These are phyloP conservation scores for Xylaria hypoxylon DNA, from an alignment of 2,329 filamentous ascomycete genomes.

Conservation along the genomic window DNA sequence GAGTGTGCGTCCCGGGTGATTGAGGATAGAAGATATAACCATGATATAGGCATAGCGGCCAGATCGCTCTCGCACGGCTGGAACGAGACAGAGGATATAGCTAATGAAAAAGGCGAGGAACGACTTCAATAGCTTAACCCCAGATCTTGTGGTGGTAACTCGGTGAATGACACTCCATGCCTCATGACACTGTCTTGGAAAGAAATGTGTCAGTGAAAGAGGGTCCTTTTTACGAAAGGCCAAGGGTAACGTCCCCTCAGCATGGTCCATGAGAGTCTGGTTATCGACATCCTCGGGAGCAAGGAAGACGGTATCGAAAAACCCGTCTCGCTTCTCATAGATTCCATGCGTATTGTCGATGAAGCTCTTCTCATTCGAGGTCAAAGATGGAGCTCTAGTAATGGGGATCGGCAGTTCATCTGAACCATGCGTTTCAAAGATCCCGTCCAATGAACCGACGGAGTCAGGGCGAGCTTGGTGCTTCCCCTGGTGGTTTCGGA, in stretches of 20 bases:
- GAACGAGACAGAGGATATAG: conserved; percentile 67
- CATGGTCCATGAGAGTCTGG: conserved; percentile 56
- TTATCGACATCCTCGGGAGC: conserved; percentile 55
- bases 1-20: conserved; percentile 67
- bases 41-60: conserved; percentile 67
- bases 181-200: conserved; percentile 61
- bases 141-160: conserved; percentile 62
- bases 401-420: conserved; percentile 27
- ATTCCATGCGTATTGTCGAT: conserved; percentile 58
- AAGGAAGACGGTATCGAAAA: conserved; percentile 62
- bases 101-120: conserved; percentile 68
- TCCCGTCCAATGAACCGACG: conserved; percentile 47
- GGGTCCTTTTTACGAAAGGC: conserved; percentile 61
- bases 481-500: conserved; percentile 35
- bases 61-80: conserved; percentile 60
- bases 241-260: conserved; percentile 59
- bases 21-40: conserved; percentile 67
- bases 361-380: conserved; percentile 44
- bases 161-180: conserved; percentile 55
- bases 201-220: conserved; percentile 59
- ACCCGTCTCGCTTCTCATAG: conserved; percentile 58
- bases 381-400: conserved; percentile 36
- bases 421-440: conserved; percentile 47
- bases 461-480: conserved; percentile 42
- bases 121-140: conserved; percentile 64